phyloP scores from a whole-genome alignment of 1,284 basidiomycete genomes.

The Flammula alnicola region DNA sequence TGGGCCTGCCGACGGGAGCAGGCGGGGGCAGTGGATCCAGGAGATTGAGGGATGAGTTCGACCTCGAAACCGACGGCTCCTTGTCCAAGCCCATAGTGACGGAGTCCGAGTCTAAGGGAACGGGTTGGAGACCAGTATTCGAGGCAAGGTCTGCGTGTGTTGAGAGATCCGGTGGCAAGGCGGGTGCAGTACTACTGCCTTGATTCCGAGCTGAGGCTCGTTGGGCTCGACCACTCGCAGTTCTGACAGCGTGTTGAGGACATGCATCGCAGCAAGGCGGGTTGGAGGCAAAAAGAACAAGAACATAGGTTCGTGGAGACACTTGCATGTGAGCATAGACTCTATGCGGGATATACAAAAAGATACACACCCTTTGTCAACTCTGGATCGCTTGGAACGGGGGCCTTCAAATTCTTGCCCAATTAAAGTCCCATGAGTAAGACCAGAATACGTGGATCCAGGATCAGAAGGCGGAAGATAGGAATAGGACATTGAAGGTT shows the following conservation, averaged over 20 bases:
- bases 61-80: slow-evolving; percentile 57
- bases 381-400: slow-evolving; percentile 70
- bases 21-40: slow-evolving; percentile 42
- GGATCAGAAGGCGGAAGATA: slow-evolving; percentile 82
- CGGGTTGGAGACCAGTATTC: slow-evolving; percentile 43
- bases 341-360: slow-evolving; percentile 19
- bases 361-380: slow-evolving; percentile 70
- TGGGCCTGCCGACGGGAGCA: slow-evolving; percentile 38
- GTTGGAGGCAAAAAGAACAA: slow-evolving; percentile 9
- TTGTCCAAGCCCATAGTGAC: slow-evolving; percentile 47
- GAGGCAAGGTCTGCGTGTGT: slow-evolving; percentile 37
- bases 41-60: slow-evolving; percentile 58
- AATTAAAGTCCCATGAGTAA: slow-evolving; percentile 65
- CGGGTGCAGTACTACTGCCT: slow-evolving; percentile 45
- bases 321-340: slow-evolving; percentile 11
- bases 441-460: slow-evolving; percentile 79
- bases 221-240: slow-evolving; percentile 68
- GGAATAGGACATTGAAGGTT: slow-evolving; percentile 64
- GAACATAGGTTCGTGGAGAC: neutral
- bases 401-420: slow-evolving; percentile 63
- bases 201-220: slow-evolving; percentile 74
- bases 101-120: slow-evolving; percentile 54
- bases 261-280: slow-evolving; percentile 1
- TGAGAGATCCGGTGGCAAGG: slow-evolving; percentile 39
- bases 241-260: slow-evolving; percentile 37